phyloP scores from a whole-genome alignment of 2,329 filamentous ascomycete species.

The Fusarium ambrosium region DNA sequence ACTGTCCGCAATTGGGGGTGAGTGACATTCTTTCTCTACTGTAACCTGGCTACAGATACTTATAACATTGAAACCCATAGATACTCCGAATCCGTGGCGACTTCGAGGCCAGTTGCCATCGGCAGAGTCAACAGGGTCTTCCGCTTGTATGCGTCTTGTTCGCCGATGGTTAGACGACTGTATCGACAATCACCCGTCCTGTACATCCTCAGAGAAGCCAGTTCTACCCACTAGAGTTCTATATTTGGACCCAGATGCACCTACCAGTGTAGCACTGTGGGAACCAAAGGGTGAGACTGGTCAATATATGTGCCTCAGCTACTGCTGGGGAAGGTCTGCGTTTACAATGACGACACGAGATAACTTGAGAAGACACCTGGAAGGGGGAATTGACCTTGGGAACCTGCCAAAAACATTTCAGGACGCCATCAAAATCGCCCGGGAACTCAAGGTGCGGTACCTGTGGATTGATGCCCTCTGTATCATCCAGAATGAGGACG shows the following conservation, averaged over 20 bases:
- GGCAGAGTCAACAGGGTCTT: not conserved
- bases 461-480: not conserved
- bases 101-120: not conserved
- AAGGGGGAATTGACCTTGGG: not conserved
- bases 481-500: not conserved
- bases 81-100: not conserved
- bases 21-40: not conserved
- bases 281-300: not conserved
- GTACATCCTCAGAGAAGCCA: rapidly evolving
- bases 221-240: not conserved
- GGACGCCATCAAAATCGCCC: not conserved
- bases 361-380: rapidly evolving
- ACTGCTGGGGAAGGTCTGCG: not conserved
- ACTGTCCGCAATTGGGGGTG: not conserved
- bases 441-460: not conserved
- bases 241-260: not conserved
- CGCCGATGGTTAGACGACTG: not conserved
- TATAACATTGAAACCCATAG: not conserved
- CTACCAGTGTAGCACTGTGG: not conserved
- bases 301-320: not conserved
- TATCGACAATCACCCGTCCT: not conserved
- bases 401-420: not conserved
- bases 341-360: not conserved
- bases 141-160: not conserved
- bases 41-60: not conserved